phyloP scores from a whole-genome alignment of 2,329 filamentous ascomycete genomes.

The Botrytis porri region DNA sequence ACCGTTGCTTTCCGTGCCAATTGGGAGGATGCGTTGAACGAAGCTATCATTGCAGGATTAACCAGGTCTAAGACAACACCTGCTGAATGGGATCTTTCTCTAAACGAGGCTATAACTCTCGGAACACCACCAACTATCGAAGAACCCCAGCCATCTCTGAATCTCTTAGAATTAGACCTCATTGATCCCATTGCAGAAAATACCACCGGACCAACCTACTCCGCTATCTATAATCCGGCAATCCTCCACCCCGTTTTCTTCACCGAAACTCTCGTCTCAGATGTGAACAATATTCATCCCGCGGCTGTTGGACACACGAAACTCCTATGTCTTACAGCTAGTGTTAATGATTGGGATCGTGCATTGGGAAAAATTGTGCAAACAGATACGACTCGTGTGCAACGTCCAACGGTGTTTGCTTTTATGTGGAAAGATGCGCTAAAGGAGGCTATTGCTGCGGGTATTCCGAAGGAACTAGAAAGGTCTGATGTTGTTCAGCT shows the following conservation, averaged over 20 bases:
- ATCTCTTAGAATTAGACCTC: too few relatives aligned
- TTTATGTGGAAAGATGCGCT: constrained; percentile 17
- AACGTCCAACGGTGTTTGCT: constrained; percentile 16
- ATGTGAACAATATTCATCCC: constrained; percentile 22
- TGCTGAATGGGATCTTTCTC: constrained; percentile 27
- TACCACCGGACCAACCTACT: neutral
- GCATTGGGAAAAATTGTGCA: constrained; percentile 26
- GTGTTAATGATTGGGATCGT: constrained; percentile 26
- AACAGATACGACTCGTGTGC: constrained; percentile 21
- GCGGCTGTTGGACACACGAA: constrained; percentile 23
- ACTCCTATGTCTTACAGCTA: constrained; percentile 15
- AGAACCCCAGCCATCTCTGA: neutral
- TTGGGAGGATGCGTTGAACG: constrained; percentile 32
- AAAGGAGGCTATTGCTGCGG: constrained; percentile 10
- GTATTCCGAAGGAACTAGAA: neutral
- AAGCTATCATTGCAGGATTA: constrained; percentile 30
- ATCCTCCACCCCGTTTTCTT: constrained; percentile 28
- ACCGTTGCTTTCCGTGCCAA: constrained; percentile 23
- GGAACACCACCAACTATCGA: constrained; percentile 21
- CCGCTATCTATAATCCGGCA: constrained; percentile 22
- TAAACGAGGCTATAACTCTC: constrained; percentile 23
- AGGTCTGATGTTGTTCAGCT: neutral
- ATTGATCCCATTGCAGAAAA: neutral
- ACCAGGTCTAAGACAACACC: constrained; percentile 11
- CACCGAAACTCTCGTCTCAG: constrained; percentile 20